Base-by-base conservation (phyloP, 2,329 filamentous ascomycete species). In the Fusarium guadeloupense region DNA sequence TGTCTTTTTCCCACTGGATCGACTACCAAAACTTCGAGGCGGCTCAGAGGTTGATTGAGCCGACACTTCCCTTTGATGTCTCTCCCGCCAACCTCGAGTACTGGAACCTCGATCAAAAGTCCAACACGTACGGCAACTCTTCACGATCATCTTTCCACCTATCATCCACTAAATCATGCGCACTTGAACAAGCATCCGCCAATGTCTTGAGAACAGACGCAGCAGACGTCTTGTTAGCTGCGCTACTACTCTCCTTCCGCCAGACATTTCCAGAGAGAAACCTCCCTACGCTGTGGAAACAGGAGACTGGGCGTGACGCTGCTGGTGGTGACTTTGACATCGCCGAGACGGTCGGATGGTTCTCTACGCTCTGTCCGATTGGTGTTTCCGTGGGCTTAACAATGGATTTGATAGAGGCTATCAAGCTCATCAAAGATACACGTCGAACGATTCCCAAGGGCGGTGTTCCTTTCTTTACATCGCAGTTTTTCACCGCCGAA, bases 261-360 rank as follows among this genome's bases (percentile, higher is more conserved):
- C 80, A 81, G 51, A 80, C 79, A 0, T 88, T 88, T 54, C 75
- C 78, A 13, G 82, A 86, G 45, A 77, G 85, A 16, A 57, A 65
- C 1, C 70, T 76, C 0, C 85, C 85, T 0, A 80, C 80, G 2
- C 65, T 87, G 1, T 88, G 82, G 82, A 83, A 81, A 48, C 80
- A 83, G 58, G 81, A 83, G 55, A 77, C 80, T 31, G 82, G 82
- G 14, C 75, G 83, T 14, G 72, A 78, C n/a, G 69, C 74, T 3
- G 77, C 77, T 58, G 78, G 78, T 21, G 69, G 72, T 1, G 78
- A 80, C 14, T 73, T 82, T 12, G 82, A 87, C 69, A 77, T 86
- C 1, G 79, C 80, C 5, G 76, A 84, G 45, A 87, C 84, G 0
- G 83, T 87, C 0, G 85, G 85, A 3, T 87, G 84, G 84, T 86